Conservation (phyloP, 169 alveolate species). For the Eimeria maxima region DNA sequence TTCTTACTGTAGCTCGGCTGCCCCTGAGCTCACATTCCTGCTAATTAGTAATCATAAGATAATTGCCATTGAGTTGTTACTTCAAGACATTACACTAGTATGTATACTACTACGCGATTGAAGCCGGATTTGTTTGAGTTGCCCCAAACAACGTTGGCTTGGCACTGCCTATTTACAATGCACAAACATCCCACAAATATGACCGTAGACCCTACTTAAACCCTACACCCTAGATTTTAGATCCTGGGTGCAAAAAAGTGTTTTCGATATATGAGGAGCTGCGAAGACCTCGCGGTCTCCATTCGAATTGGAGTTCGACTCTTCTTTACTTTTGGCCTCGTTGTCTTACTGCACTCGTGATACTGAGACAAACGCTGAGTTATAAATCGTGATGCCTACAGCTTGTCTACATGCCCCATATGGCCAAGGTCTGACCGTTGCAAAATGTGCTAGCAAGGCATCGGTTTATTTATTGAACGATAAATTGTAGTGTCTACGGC, state of each 20-base stretch:
- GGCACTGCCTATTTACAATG: background rate
- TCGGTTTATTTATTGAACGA: background rate
- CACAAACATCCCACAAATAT: background rate
- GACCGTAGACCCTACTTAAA: background rate
- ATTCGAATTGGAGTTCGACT: background rate
- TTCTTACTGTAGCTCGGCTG: conserved; percentile 43
- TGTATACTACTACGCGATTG: background rate
- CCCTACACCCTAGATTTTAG: background rate
- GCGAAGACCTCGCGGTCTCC: background rate
- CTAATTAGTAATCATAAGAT: background rate
- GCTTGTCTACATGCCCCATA: background rate
- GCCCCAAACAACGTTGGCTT: background rate
- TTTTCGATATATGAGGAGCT: background rate
- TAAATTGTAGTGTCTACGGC: background rate
- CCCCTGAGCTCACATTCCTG: background rate
- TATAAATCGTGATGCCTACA: background rate
- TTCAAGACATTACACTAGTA: background rate
- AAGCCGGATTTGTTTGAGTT: background rate
- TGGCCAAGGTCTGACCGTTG: too few relatives aligned
- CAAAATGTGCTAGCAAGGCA: too few relatives aligned
- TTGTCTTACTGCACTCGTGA: background rate
- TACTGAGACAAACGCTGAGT: background rate
- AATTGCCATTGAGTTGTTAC: too few relatives aligned
- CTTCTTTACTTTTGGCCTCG: background rate
- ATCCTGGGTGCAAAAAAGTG: background rate